Evolutionary conservation across 306 rosid genomes (phyloP).

Genomic region (Phaseolus lunatus): DNA sequence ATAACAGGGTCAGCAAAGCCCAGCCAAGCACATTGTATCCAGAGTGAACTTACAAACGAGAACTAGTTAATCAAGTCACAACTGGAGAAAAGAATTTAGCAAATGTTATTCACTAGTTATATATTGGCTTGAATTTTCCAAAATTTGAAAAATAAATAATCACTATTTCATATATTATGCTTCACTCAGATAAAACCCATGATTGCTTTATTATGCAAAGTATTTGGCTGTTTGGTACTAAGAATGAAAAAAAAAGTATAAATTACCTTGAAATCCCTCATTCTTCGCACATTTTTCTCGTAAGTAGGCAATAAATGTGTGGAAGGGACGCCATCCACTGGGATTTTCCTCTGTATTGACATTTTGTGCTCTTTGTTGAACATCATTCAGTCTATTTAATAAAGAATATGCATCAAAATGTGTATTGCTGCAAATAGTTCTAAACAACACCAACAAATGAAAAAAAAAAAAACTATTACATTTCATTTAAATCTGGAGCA

Average conservation of each 20-base stretch:
- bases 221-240: conserved; percentile 3
- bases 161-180: conserved; percentile 11
- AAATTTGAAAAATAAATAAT: not conserved
- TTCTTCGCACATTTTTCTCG: conserved; percentile 83
- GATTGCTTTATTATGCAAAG: conserved; percentile 23
- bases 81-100: not conserved
- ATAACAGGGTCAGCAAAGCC: not conserved
- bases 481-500: conserved; percentile 70
- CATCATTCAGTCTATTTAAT: conserved; percentile 68
- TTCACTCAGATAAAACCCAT: conserved; percentile 17
- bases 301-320: conserved; percentile 67
- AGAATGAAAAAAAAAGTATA: not conserved
- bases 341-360: conserved; percentile 90
- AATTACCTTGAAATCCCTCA: conserved; percentile 78
- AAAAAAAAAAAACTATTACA: conserved; percentile 63
- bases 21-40: not conserved
- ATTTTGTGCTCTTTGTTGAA: conserved; percentile 72
- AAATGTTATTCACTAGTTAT: conserved; percentile 1
- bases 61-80: conserved; percentile 1
- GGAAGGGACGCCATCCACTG: conserved; percentile 97
- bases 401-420: conserved; percentile 43
- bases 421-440: conserved; percentile 37
- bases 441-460: conserved; percentile 35
- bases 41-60: not conserved
- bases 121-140: conserved; percentile 4